Conservation (phyloP, 108 stramenopile species). For the Aurantiochytrium sp. region DNA sequence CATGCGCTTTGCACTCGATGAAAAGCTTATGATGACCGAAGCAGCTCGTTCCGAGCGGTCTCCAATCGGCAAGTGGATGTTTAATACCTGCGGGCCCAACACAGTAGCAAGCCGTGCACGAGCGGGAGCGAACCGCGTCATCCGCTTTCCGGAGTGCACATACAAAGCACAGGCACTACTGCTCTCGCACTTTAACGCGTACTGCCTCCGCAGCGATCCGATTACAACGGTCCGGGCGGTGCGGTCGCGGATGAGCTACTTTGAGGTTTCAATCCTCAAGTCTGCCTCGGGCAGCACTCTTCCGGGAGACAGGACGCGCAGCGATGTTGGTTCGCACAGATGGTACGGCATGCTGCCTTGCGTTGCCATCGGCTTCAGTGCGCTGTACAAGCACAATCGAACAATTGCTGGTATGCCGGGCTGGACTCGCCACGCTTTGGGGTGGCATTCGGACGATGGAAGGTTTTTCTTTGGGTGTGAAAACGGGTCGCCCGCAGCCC, state of each 20-base stretch:
- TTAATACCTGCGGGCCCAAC: background rate
- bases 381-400: background rate
- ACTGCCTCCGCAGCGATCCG: background rate
- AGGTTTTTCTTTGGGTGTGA: background rate
- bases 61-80: background rate
- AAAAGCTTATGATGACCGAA: background rate
- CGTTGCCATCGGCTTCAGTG: background rate
- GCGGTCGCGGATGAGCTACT: background rate
- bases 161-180: background rate
- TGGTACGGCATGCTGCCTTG: background rate
- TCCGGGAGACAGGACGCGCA: background rate
- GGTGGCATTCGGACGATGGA: background rate
- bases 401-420: background rate
- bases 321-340: background rate
- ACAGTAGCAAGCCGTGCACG: background rate
- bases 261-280: background rate
- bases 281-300: background rate
- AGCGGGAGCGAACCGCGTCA: background rate
- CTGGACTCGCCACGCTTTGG: background rate
- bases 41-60: background rate
- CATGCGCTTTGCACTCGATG: background rate
- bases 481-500: background rate
- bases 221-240: background rate
- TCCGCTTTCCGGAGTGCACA: background rate
- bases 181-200: background rate